These are phyloP conservation scores for Amniculicola lignicola DNA, from an alignment of 495 filamentous ascomycete genomes.

Conservation along the genomic window DNA sequence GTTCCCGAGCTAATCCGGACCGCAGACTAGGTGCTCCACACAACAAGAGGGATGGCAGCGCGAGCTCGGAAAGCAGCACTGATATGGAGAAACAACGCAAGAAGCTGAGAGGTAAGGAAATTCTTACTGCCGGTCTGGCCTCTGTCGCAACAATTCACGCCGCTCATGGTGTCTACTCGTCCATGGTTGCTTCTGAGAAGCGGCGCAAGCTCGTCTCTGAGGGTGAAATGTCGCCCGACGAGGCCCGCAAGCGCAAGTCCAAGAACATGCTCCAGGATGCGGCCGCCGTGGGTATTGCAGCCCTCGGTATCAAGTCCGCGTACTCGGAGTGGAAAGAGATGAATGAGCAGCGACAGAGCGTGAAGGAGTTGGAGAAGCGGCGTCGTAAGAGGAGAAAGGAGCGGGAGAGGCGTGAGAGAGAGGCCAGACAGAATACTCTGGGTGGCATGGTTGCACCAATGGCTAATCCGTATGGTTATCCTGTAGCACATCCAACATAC, in stretches of 20 bases:
- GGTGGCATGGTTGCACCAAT: conserved; percentile 10
- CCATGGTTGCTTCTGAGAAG: conserved; percentile 69
- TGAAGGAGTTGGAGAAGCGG: conserved; percentile 52
- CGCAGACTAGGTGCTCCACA: conserved; percentile 12
- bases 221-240: conserved; percentile 68
- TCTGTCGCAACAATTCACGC: conserved; percentile 88
- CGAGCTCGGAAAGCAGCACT: conserved; percentile 67
- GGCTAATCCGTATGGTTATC: conserved; percentile 35
- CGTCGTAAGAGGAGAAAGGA: conserved; percentile 37
- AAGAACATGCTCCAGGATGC: conserved; percentile 74
- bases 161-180: conserved; percentile 72
- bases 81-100: conserved; percentile 71
- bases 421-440: conserved; percentile 30
- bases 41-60: conserved; percentile 48
- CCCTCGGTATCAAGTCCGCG: conserved; percentile 80
- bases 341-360: conserved; percentile 57
- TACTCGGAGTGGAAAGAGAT: conserved; percentile 71
- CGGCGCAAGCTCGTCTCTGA: conserved; percentile 67
- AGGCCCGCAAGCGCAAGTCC: conserved; percentile 69
- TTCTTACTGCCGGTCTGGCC: conserved; percentile 78
- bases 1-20: conserved; percentile 25
- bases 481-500: conserved; percentile 32
- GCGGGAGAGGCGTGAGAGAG: conserved; percentile 28
- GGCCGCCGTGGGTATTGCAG: conserved; percentile 77
- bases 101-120: conserved; percentile 80